These are phyloP conservation scores for Populus davidiana DNA, from an alignment of 345 rosid species.

Conservation along the genomic window DNA sequence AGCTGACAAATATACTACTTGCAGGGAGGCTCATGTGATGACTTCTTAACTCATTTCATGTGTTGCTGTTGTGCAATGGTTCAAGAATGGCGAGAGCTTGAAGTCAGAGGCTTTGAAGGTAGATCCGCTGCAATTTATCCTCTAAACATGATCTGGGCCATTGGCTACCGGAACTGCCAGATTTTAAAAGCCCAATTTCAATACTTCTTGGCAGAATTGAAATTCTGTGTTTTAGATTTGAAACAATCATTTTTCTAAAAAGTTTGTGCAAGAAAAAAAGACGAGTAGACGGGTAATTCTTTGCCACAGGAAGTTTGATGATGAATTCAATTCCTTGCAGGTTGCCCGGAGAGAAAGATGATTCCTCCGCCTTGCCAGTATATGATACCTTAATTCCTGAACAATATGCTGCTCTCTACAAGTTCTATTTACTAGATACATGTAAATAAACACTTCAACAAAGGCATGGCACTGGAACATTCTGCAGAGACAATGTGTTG, in stretches of 20 bases:
- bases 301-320: neutral
- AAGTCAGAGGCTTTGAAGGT: conserved; percentile 26
- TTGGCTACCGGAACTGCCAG: too few species aligned
- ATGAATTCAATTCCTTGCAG: conserved; percentile 19
- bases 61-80: conserved; percentile 37
- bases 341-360: conserved; percentile 32
- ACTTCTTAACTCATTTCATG: conserved; percentile 29
- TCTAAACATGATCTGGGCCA: too few species aligned
- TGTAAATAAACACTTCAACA: neutral
- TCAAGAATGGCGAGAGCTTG: conserved; percentile 37
- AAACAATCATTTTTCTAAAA: too few species aligned
- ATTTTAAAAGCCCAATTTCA: too few species aligned
- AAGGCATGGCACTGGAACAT: neutral
- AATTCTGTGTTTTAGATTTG: neutral
- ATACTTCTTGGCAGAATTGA: neutral
- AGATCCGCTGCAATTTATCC: neutral
- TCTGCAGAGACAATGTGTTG: neutral
- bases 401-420: neutral
- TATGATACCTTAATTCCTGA: conserved; percentile 30
- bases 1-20: neutral
- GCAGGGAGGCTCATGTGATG: conserved; percentile 27
- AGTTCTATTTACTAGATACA: neutral
- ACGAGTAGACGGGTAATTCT: too few species aligned
- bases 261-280: too few species aligned
- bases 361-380: conserved; percentile 41